Evolutionary conservation across 2,329 filamentous ascomycete genomes (phyloP), one percentile per base, ranked within the genome.

Genomic region (Diaporthe vaccinii): DNA sequence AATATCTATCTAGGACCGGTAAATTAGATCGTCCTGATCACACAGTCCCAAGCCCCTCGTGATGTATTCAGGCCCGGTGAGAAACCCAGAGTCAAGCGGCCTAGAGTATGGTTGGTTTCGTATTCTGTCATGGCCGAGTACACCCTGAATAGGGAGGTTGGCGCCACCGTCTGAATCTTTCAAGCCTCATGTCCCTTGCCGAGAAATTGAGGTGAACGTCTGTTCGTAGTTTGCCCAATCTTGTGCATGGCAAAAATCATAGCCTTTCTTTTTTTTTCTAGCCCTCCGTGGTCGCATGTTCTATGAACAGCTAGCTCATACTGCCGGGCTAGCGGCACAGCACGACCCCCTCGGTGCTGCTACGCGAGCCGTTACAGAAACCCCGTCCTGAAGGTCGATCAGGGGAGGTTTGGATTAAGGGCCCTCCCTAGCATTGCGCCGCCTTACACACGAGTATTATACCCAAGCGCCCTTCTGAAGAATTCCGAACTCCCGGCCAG

Each of bases 361-460:
- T 79, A 81, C 80, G 76, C 57, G 41, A 67, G 41, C 70, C 57
- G 80, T 82, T 78, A 79, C 80, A 82, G 77, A 78, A 77, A 75
- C 77, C 72, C 72, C 72, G 67, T 74, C 76, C 76, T 69, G 77
- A 76, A 75, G 77, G 80, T 82, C 77, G 79, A 80, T 79, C 73
- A 78, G 74, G 71, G 14, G 58, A 53, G 58, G 53, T 57, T 41
- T 49, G 44, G 49, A 74, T 46, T 44, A 51, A 46, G 62, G n/a
- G 15, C 14, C n/a, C 31, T 46, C 59, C 62, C 53, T 72, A 70
- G 53, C 61, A 62, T 39, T 73, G 73, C 15, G 31, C 49, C 34
- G 65, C 44, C 74, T 57, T 74, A 70, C 31, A 28, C 59, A 57
- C 51, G 46, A 41, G 41, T 75, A 51, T 22, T 68, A 70, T 61